Conservation (phyloP, 2,329 filamentous ascomycete species). For the Colletotrichum agaves region DNA sequence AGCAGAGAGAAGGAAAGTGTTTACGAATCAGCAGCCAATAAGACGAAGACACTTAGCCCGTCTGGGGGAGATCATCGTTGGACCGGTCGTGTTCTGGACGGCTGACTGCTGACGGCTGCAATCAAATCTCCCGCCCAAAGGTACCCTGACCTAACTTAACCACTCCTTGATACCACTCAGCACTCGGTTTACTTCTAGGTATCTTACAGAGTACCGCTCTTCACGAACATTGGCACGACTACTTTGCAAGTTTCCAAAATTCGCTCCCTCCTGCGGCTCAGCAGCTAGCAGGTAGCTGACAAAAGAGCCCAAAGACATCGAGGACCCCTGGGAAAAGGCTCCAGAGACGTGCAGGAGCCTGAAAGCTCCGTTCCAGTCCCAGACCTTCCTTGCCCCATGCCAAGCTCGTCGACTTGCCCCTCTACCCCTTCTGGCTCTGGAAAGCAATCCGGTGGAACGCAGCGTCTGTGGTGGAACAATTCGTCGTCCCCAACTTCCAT, state of each 20-base stretch:
- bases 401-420: slow-evolving; percentile 33
- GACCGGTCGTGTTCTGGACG: slow-evolving; percentile 16
- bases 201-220: no score
- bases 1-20: background rate
- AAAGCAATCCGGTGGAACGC: slow-evolving; percentile 33
- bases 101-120: background rate
- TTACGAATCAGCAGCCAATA: slow-evolving; percentile 1
- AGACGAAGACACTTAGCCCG: background rate
- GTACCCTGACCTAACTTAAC: background rate
- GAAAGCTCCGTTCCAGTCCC: slow-evolving; percentile 15
- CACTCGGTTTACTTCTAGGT: background rate
- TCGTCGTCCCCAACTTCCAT: slow-evolving; percentile 35
- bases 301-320: background rate
- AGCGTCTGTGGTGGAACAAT: slow-evolving; percentile 40
- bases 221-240: slow-evolving; percentile 20
- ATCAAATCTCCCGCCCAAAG: background rate
- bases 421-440: slow-evolving; percentile 29
- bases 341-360: slow-evolving; percentile 11
- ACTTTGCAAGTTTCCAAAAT: slow-evolving; percentile 16
- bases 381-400: slow-evolving; percentile 30
- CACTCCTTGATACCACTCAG: no score
- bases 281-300: slow-evolving; percentile 9
- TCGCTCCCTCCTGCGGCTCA: slow-evolving; percentile 18
- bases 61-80: slow-evolving; percentile 11
- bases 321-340: slow-evolving; percentile 23